Conservation (phyloP, 345 rosid genomes). For the Gossypium mustelinum region DNA sequence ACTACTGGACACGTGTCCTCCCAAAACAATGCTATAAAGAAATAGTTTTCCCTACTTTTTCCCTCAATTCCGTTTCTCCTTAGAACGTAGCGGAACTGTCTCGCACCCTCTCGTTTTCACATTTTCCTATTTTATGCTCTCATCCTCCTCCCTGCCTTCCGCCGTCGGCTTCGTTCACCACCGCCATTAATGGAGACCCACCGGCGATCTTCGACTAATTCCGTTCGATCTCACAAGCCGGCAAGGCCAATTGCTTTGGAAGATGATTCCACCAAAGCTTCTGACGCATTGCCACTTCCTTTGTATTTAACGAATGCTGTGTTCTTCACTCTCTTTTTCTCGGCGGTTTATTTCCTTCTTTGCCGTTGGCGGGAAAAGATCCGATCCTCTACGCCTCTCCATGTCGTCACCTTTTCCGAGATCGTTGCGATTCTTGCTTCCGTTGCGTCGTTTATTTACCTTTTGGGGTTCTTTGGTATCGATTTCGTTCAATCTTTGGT, state of each 20-base stretch:
- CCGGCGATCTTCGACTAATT: neutral
- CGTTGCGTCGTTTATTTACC: conserved; percentile 52
- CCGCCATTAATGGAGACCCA: neutral
- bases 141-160: neutral
- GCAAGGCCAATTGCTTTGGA: neutral
- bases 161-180: neutral
- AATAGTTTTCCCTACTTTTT: neutral
- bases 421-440: conserved; percentile 51
- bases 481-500: conserved; percentile 59
- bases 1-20: neutral
- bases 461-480: conserved; percentile 64
- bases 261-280: conserved; percentile 22
- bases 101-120: neutral
- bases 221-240: conserved; percentile 10
- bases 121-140: neutral
- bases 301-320: conserved; percentile 48
- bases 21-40: conserved; percentile 4
- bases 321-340: conserved; percentile 61
- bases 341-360: conserved; percentile 57
- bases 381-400: conserved; percentile 61
- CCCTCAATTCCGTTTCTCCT: neutral
- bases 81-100: neutral
- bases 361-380: conserved; percentile 77
- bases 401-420: conserved; percentile 48
- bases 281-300: conserved; percentile 53